Percentiles rank a stretch among this genome's conserved stretches.
These are phyloP conservation scores for Eucalyptus pauciflora DNA, from an alignment of 345 rosid species.

Conservation along the genomic window DNA sequence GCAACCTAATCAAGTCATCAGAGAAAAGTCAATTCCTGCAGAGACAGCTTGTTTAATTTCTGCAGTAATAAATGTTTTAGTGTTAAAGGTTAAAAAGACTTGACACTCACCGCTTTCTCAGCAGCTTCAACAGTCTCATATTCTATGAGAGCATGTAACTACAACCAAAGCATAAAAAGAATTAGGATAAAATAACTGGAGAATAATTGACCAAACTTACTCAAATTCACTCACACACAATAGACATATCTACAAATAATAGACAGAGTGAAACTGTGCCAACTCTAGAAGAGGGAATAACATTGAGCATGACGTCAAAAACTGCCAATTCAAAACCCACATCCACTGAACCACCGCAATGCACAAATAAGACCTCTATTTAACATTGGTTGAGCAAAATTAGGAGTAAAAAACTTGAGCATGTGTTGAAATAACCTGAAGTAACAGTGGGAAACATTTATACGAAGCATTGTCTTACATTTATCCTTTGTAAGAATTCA, in stretches of 20 bases:
- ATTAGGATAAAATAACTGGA: neutral
- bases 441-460: neutral
- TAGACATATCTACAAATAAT: neutral
- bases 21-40: neutral
- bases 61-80: neutral
- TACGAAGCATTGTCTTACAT: neutral
- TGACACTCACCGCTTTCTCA: constrained; percentile 73
- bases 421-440: neutral
- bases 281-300: neutral
- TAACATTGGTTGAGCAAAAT: neutral
- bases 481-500: neutral
- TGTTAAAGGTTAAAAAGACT: neutral
- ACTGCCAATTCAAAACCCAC: neutral
- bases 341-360: neutral
- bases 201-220: neutral
- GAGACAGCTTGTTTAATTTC: neutral
- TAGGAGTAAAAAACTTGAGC: neutral
- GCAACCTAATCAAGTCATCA: constrained; percentile 43
- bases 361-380: neutral
- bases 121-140: constrained; percentile 77
- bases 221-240: neutral
- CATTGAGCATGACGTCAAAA: neutral
- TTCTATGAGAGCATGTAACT: constrained; percentile 87
- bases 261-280: neutral
- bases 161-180: constrained; percentile 3